Evolutionary conservation across 2,329 filamentous ascomycete species (phyloP).

Genomic region (Fusarium protoensiforme): DNA sequence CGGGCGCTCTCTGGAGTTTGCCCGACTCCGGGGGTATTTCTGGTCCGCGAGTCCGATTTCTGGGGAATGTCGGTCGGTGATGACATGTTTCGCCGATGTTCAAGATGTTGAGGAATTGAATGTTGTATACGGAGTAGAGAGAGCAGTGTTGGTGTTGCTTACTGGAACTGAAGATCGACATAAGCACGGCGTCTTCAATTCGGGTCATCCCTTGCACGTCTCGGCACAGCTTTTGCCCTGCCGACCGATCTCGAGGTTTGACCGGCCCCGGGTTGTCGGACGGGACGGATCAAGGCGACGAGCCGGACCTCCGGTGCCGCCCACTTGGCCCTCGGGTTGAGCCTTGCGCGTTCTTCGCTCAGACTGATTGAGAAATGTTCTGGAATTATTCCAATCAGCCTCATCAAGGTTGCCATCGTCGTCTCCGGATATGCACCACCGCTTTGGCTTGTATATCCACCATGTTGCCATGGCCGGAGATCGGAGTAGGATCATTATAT

Average conservation of each 20-base stretch:
- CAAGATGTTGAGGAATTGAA: neutral
- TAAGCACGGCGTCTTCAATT: neutral
- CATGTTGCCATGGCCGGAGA: neutral
- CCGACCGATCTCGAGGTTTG: neutral
- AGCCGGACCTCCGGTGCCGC: neutral
- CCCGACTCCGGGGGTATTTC: conserved; percentile 44
- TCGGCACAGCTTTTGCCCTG: neutral
- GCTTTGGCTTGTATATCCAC: neutral
- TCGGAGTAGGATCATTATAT: neutral
- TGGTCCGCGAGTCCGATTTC: neutral
- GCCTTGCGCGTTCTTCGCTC: neutral
- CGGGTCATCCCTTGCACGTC: neutral
- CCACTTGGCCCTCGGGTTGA: neutral
- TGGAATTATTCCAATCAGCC: neutral
- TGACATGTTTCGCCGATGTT: neutral
- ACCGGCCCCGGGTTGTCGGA: neutral
- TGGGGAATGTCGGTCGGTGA: neutral
- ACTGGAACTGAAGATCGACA: neutral
- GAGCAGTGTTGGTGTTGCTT: neutral
- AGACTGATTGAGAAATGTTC: neutral
- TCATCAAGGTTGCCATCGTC: no score
- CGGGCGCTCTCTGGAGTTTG: neutral
- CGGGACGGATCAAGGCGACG: neutral
- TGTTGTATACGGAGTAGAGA: no score
- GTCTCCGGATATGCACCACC: neutral